A percentile compares a stretch with the other conserved stretches of the same genome.
Conservation (phyloP, 176 grass and related monocot genomes). For the Aegilops longissima region DNA sequence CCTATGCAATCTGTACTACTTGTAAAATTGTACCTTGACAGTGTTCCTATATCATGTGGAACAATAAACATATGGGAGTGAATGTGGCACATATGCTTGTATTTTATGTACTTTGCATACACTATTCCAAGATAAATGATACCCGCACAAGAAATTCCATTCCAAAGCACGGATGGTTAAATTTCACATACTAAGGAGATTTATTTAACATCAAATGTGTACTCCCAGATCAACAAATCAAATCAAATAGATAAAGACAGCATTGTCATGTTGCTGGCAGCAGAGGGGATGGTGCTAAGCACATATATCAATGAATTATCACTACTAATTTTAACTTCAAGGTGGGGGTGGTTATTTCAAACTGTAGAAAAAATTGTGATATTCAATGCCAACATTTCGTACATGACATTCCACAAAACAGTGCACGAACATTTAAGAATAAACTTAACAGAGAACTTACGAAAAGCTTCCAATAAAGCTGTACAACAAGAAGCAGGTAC, state of each 20-base stretch:
- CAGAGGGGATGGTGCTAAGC: background rate
- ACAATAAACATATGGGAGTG: background rate
- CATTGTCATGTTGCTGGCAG: background rate
- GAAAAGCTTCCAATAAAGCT: slow-evolving; percentile 90
- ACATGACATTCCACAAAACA: slow-evolving; percentile 18
- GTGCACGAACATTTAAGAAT: background rate
- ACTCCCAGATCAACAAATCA: background rate
- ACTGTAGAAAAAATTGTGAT: background rate
- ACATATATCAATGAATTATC: background rate
- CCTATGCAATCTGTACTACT: background rate
- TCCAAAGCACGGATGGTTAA: background rate
- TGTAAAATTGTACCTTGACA: background rate
- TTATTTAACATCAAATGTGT: background rate
- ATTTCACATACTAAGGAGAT: background rate
- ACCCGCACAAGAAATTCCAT: background rate
- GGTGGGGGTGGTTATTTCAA: background rate
- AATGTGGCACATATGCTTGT: background rate
- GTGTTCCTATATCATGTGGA: background rate
- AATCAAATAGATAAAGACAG: background rate
- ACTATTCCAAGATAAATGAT: slow-evolving; percentile 9
- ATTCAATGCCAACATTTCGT: background rate
- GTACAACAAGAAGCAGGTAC: slow-evolving; percentile 95
- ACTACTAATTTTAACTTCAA: background rate
- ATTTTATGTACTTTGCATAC: slow-evolving; percentile 12
- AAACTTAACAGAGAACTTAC: slow-evolving; percentile 53